Evolutionary conservation across 306 rosid species (phyloP), one percentile per base, ranked within the genome.

Genomic region (Casuarina cunninghamiana): DNA sequence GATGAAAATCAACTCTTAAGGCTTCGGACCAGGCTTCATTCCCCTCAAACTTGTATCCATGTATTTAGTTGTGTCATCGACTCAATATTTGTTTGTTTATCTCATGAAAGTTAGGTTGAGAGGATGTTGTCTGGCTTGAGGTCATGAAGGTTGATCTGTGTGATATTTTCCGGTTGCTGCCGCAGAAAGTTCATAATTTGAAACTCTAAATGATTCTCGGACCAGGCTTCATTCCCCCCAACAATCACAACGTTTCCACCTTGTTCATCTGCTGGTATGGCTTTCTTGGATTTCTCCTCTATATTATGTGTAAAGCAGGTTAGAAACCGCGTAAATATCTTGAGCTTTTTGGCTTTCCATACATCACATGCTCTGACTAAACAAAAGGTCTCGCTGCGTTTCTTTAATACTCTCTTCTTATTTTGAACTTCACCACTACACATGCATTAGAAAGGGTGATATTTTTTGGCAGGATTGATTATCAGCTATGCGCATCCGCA

Each of bases 1-100:
- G 7, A 12, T 21, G 50, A 37, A 38, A 66, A 38, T 38, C 50
- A 66, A 41, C 71, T 67, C 71, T 41, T 57, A 81, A 84, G 84
- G 89, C 92, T 87, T 91, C 94, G 97, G 97, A 89, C 94, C 97
- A 91, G 94, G 93, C 94, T 91, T 91, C 97, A 91, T 91, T 91
- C 93, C 96, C 87, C 92, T 89, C 89, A 91, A 89, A 71, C 32
- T 43, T 46, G 37, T 78, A 1, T 19, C 19, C 67, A 38, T 65
- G 3, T 39, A 32, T 39, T 26, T 26, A 26, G 32, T 26, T 26
- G 32, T 26, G 32, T 26, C 32, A 26, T 26, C 32, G 32, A 26
- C 17, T 16, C 8, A 17, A 37, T 32, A 26, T 11, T 21, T 5
- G 4, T 6, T 7, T 42, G 42, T 3, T 60, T 26, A n/a, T 13